A percentile compares a stretch with the other conserved stretches of the same genome.
These are phyloP conservation scores for Yamadazyma sp. DNA, from an alignment of 805 yeast species.

Conservation along the genomic window DNA sequence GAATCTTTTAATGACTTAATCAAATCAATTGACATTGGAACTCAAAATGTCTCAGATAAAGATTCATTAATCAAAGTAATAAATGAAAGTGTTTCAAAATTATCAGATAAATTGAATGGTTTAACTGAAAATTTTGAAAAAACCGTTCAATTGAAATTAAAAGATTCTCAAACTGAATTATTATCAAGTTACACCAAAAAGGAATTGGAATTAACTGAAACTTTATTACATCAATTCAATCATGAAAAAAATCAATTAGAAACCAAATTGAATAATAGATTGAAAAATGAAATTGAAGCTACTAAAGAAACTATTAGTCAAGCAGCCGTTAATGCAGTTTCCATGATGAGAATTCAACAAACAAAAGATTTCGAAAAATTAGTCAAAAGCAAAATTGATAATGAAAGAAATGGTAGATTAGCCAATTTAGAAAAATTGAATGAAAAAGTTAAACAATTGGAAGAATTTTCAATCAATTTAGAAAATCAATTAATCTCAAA, in stretches of 20 bases:
- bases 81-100: slow-evolving; percentile 28
- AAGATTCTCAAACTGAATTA: slow-evolving; percentile 37
- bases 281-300: slow-evolving; percentile 64
- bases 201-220: slow-evolving; percentile 56
- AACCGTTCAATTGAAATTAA: slow-evolving; percentile 33
- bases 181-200: slow-evolving; percentile 40
- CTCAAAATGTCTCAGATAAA: slow-evolving; percentile 21
- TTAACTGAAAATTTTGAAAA: slow-evolving; percentile 34
- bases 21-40: slow-evolving; percentile 27
- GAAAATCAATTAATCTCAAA: slow-evolving; percentile 33
- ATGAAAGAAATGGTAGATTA: slow-evolving; percentile 71
- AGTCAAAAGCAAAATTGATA: slow-evolving; percentile 28
- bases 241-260: slow-evolving; percentile 61
- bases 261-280: slow-evolving; percentile 52
- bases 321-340: slow-evolving; percentile 72
- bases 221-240: slow-evolving; percentile 59
- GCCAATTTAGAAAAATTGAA: slow-evolving; percentile 62
- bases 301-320: slow-evolving; percentile 61
- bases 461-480: slow-evolving; percentile 47
- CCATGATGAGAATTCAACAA: slow-evolving; percentile 64
- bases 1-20: slow-evolving; percentile 39
- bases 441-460: slow-evolving; percentile 52
- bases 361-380: slow-evolving; percentile 47
- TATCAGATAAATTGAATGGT: slow-evolving; percentile 29
- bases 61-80: slow-evolving; percentile 28